Evolutionary conservation across 2,329 filamentous ascomycete species (phyloP).

Genomic region (Cytospora piceicola): DNA sequence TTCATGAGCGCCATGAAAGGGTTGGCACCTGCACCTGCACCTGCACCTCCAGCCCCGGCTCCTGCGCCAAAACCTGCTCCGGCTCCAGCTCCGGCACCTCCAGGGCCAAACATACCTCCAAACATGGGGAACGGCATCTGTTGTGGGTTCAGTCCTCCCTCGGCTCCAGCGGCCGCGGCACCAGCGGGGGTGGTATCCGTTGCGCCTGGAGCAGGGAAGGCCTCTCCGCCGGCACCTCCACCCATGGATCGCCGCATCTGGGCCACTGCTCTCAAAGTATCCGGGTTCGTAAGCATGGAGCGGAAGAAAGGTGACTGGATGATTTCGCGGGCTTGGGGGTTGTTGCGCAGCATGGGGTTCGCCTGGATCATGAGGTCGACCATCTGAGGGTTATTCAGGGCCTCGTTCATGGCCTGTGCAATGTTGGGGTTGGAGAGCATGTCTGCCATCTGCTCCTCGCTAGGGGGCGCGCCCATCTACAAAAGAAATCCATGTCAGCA

Average conservation of each 20-base stretch:
- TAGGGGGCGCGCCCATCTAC: constrained; percentile 87
- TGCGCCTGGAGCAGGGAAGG: constrained; percentile 88
- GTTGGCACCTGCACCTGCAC: constrained; percentile 38
- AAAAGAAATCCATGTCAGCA: constrained; percentile 29
- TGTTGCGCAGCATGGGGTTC: constrained; percentile 79
- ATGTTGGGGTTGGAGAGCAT: constrained; percentile 63
- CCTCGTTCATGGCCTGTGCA: constrained; percentile 41
- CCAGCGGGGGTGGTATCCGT: constrained; percentile 81
- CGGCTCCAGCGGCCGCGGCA: constrained; percentile 38
- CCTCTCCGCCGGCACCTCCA: constrained; percentile 52
- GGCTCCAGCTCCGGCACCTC: constrained; percentile 31
- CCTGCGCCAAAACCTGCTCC: constrained; percentile 11
- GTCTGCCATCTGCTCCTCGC: constrained; percentile 77
- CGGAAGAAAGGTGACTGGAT: constrained; percentile 88
- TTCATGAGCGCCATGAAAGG: constrained; percentile 47
- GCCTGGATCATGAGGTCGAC: constrained; percentile 93
- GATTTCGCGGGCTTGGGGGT: constrained; percentile 79
- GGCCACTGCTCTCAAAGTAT: constrained; percentile 79
- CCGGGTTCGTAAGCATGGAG: constrained; percentile 90
- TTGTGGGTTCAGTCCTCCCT: constrained; percentile 39
- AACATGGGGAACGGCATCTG: constrained; percentile 38
- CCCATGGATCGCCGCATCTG: constrained; percentile 77
- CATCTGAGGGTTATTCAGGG: constrained; percentile 91
- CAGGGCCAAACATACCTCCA: constrained; percentile 40
- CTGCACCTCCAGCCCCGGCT: constrained; percentile 15